Base-by-base conservation (phyloP, 1,284 basidiomycete genomes). In the Pholiota adiposa region DNA sequence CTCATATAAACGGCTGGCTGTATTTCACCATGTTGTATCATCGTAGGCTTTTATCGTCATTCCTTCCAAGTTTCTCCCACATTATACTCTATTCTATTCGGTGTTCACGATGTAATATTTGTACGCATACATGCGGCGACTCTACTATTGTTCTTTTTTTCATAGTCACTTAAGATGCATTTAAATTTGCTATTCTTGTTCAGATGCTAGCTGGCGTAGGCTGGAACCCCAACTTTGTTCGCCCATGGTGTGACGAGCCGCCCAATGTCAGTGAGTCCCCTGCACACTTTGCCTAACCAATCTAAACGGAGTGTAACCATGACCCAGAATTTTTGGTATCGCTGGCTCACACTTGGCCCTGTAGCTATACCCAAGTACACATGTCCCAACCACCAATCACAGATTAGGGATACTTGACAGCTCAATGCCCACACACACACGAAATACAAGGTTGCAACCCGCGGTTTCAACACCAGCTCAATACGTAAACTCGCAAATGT, bases 21-120 rank as follows among this genome's bases (percentile, higher is more conserved):
- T 58, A 58, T 52, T 46, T 18, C 43, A 58, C 49, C 51, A 58
- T 51, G 50, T 58, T 58, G 56, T 58, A 58, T 38, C 40, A 52
- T 41, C 21, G 50, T 41, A 31, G 7, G 54, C 54, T 48, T 55
- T 55, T 41, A 33, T 50, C 25, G 50, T 14, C 25, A 18, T 50
- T 21, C 21, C 7, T 56, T n/a, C n/a, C n/a, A n/a, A n/a, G n/a
- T n/a, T n/a, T n/a, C n/a, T n/a, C n/a, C 29, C 25, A 38, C 36
- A n/a, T 31, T 18, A 21, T 51, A 33, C n/a, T 36, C 4, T n/a
- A 19, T 21, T 33, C 14, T 14, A 5, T 1, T 34, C 25, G 14
- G n/a, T 34, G 49, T 51, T 51, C 29, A 19, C 4, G 29, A 16
- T 34, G 14, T 27, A 49, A 9, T 49, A 49, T 4, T 38, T 38